Evolutionary conservation across 1,284 basidiomycete genomes (phyloP).

Genomic region (Ceratorhiza oryzae-sativae): DNA sequence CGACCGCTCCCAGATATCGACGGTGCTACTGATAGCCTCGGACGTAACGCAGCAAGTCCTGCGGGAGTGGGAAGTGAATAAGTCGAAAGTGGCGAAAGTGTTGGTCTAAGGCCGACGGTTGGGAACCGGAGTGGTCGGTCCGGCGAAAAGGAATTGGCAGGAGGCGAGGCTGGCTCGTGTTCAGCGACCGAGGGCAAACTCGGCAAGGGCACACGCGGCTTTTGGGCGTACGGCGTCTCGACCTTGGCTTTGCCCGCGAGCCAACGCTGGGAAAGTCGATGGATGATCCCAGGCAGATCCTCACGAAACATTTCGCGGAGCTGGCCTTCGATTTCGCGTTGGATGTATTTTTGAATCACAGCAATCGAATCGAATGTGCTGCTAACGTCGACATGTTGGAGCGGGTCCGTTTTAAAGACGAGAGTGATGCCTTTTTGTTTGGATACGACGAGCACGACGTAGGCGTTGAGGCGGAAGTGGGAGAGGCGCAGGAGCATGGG

Average conservation of each 20-base stretch:
- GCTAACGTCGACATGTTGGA: constrained; percentile 97
- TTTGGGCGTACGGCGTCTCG: constrained; percentile 73
- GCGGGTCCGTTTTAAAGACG: constrained; percentile 99
- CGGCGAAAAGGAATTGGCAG: constrained; percentile 43
- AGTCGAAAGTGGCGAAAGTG: constrained; percentile 36
- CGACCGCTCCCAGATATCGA: constrained; percentile 27
- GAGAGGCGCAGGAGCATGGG: constrained; percentile 99
- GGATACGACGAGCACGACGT: constrained; percentile 97
- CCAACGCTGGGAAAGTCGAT: constrained; percentile 95
- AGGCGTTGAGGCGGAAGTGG: constrained; percentile 90
- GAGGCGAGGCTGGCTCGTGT: constrained; percentile 43
- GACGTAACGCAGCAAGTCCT: constrained; percentile 23
- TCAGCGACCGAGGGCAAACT: constrained; percentile 48
- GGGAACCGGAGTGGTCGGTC: constrained; percentile 39
- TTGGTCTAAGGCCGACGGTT: constrained; percentile 39
- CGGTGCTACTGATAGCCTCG: constrained; percentile 24
- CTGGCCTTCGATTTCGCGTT: constrained; percentile 96
- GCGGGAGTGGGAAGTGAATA: constrained; percentile 31
- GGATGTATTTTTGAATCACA: constrained; percentile 96
- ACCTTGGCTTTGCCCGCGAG: constrained; percentile 75
- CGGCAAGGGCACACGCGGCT: constrained; percentile 53
- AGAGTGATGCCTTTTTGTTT: constrained; percentile 97
- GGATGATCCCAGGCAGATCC: constrained; percentile 96
- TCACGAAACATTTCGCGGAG: constrained; percentile 98
- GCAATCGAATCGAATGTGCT: constrained; percentile 98